Evolutionary conservation across 2,329 filamentous ascomycete genomes (phyloP).

Genomic region (Colletotrichum gloeosporioides): DNA sequence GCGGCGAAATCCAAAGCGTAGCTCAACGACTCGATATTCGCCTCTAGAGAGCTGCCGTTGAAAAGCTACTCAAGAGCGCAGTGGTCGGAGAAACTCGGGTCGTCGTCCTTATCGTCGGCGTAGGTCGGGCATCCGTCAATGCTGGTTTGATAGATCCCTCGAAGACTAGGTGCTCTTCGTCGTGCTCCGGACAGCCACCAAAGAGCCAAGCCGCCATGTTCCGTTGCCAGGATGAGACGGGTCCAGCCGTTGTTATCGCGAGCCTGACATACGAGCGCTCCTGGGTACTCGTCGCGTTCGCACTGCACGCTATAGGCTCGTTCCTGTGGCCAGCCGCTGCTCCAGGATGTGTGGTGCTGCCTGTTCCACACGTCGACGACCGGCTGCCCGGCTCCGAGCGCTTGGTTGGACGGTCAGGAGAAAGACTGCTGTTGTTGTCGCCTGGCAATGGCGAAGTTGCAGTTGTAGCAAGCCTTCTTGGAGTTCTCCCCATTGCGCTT

Average conservation of each 20-base stretch:
- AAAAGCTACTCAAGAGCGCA: too few relatives aligned
- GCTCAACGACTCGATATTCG: too few relatives aligned
- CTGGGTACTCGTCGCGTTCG: constrained; percentile 11
- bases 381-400: not conserved
- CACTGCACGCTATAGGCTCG: not conserved
- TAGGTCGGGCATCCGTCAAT: not conserved
- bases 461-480: not conserved
- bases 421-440: too few relatives aligned
- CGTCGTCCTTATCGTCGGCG: too few relatives aligned
- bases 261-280: constrained; percentile 5
- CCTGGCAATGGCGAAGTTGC: not conserved
- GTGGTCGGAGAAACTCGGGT: too few relatives aligned
- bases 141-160: not conserved
- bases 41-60: too few relatives aligned
- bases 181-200: not conserved
- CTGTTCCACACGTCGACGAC: not conserved
- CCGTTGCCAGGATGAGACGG: not conserved
- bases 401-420: not conserved
- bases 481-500: not conserved
- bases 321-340: not conserved
- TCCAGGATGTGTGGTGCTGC: constrained; percentile 2
- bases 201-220: constrained; percentile 13
- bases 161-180: not conserved
- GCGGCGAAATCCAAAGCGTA: too few relatives aligned
- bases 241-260: not conserved